Percentiles rank a stretch among this genome's conserved stretches.
These are phyloP conservation scores for Potentilla sterilis DNA, from an alignment of 306 rosid genomes.

Conservation along the genomic window DNA sequence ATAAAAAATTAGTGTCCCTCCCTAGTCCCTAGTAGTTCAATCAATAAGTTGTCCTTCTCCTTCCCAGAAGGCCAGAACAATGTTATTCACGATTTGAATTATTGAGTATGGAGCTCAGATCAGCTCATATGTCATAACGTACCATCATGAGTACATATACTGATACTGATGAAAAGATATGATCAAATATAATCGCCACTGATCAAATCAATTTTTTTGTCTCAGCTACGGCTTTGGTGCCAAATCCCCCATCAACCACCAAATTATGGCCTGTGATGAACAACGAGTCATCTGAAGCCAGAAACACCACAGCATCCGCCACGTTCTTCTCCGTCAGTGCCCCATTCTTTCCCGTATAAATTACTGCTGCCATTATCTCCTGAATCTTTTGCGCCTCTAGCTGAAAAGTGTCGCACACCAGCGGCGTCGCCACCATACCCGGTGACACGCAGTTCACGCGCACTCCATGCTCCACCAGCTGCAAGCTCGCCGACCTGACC, in stretches of 20 bases:
- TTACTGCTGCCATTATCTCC: not conserved
- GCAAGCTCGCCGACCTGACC: conserved; percentile 35
- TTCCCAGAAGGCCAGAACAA: no score
- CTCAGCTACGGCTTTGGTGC: not conserved
- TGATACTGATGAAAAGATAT: no score
- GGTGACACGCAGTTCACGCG: conserved; percentile 35
- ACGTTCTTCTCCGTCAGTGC: not conserved
- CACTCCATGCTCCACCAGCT: conserved; percentile 27
- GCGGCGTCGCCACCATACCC: not conserved
- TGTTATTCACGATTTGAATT: no score
- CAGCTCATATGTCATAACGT: no score
- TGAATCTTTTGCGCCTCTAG: not conserved
- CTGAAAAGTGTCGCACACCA: not conserved
- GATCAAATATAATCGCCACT: no score
- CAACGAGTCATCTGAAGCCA: conserved; percentile 24
- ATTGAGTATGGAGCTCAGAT: no score
- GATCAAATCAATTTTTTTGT: no score
- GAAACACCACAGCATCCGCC: conserved; percentile 18
- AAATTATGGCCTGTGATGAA: conserved; percentile 5
- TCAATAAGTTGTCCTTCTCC: no score
- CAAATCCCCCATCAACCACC: conserved; percentile 25
- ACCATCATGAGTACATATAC: no score
- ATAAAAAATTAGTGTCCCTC: no score
- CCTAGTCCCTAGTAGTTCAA: no score
- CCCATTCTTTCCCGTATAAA: not conserved